These are phyloP conservation scores for Xylaria multiplex DNA, from an alignment of 2,329 filamentous ascomycete genomes.

Conservation along the genomic window DNA sequence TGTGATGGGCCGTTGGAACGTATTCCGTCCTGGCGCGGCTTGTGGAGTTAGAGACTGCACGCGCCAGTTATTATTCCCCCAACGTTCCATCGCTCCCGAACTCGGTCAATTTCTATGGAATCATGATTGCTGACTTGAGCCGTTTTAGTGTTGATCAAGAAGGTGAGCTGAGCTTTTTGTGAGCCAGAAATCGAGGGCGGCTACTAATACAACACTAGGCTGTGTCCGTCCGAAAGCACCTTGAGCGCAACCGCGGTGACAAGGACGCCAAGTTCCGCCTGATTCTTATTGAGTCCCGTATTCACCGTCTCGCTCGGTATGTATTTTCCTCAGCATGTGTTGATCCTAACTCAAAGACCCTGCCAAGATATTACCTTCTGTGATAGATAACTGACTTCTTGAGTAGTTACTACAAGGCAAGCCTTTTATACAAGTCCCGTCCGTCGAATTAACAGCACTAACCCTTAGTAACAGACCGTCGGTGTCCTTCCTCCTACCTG, in stretches of 20 bases:
- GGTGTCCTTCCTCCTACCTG: constrained; percentile 88
- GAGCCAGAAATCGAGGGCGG: constrained; percentile 3
- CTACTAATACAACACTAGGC: constrained; percentile 64
- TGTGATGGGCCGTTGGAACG: background rate
- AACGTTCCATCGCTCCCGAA: background rate
- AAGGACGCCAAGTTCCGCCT: constrained; percentile 99
- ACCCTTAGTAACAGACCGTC: constrained; percentile 64
- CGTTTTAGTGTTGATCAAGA: constrained; percentile 82
- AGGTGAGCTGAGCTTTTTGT: constrained; percentile 67
- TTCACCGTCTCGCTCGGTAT: constrained; percentile 98
- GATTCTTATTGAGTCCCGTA: constrained; percentile 99
- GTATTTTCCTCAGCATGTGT: constrained; percentile 2
- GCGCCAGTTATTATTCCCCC: background rate
- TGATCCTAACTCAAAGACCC: background rate
- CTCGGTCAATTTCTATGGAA: background rate
- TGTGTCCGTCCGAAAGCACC: constrained; percentile 99
- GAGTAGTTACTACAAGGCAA: constrained; percentile 39
- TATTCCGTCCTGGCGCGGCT: background rate
- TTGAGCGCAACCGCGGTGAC: constrained; percentile 99
- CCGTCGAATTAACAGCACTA: constrained; percentile 18
- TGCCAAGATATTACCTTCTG: constrained; percentile 1
- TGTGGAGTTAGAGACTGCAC: background rate
- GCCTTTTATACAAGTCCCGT: background rate
- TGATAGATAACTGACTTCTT: constrained; percentile 22
- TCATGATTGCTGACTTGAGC: constrained; percentile 19